phyloP scores from a whole-genome alignment of 768 basidiomycete genomes.

The Psilocybe tampanensis region DNA sequence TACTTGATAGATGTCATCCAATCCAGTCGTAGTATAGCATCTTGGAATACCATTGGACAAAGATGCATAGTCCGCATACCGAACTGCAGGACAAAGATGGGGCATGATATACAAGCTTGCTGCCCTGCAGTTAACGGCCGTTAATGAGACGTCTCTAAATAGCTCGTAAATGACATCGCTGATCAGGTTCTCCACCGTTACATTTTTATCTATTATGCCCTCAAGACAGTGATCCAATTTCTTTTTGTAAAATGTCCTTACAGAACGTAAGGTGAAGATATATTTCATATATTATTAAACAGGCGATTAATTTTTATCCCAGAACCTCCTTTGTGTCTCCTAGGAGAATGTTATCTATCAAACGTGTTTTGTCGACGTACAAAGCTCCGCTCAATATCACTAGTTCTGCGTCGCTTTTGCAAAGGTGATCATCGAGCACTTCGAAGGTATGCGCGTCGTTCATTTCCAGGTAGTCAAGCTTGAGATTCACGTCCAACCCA shows the following conservation, averaged over 20 bases:
- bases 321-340: slow-evolving; percentile 49
- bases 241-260: neutral
- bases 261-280: neutral
- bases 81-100: no score
- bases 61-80: no score
- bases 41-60: neutral
- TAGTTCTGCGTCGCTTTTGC: slow-evolving; percentile 30
- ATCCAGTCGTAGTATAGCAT: neutral
- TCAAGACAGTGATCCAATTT: no score
- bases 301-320: slow-evolving; percentile 14
- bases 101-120: neutral
- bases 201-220: no score
- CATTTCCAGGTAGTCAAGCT: slow-evolving; percentile 85
- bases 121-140: no score
- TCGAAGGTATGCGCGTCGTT: slow-evolving; percentile 83
- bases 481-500: slow-evolving; percentile 51
- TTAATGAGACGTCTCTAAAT: no score
- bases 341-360: slow-evolving; percentile 92
- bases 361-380: slow-evolving; percentile 81
- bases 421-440: slow-evolving; percentile 41
- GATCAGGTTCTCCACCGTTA: no score
- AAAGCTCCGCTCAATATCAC: slow-evolving; percentile 86
- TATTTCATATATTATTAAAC: neutral
- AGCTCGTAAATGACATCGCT: no score
- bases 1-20: slow-evolving; percentile 19